Evolutionary conservation across 495 filamentous ascomycete species (phyloP), one percentile per base, ranked within the genome.

Genomic region (Neurospora sp.): DNA sequence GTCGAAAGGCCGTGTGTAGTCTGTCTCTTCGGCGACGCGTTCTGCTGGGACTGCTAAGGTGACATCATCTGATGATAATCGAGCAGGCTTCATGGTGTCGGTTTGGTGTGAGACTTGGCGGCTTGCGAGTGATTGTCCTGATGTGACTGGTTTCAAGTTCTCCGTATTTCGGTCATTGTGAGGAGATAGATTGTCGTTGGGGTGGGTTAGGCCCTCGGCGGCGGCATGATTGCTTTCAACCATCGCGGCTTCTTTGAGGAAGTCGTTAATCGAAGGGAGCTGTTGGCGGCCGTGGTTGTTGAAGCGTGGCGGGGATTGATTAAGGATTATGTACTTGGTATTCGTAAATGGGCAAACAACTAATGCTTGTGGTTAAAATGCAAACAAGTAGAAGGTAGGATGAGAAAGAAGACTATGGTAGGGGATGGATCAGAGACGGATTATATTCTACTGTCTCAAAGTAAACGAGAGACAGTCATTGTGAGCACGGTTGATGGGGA

Each of bases 1-100:
- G 40, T 81, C 79, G 70, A 81, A 82, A 4, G 80, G 75, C 40
- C 73, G 75, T 11, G 77, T 79, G 40, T 66, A 53, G 3, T 74
- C 20, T 16, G 48, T 39, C 42, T 20, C 20, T 37, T 39, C 66
- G 40, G 73, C 14, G 46, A 10, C 38, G n/a, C 40, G 14, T 9
- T 71, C 72, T 18, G 42, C 22, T 20, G 71, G 53, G 12, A 69
- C 48, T 5, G 70, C 68, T 5, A 76, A 61, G 10, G 74, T 74
- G 3, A 70, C 70, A 44, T 73, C 73, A 40, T 77, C 75, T 12
- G 73, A 70, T 2, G 76, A 77, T 42, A 71, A 69, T 18, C 27
- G 71, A 40, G 39, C 14, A 11, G 38, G 71, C 20, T 72, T 35
- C 9, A 18, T 31, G 37, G n/a, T 16, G 71, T 71, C 71, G 35